Conservation (phyloP, 1,139 yeast genomes). For the Arxiozyma heterogenica region DNA sequence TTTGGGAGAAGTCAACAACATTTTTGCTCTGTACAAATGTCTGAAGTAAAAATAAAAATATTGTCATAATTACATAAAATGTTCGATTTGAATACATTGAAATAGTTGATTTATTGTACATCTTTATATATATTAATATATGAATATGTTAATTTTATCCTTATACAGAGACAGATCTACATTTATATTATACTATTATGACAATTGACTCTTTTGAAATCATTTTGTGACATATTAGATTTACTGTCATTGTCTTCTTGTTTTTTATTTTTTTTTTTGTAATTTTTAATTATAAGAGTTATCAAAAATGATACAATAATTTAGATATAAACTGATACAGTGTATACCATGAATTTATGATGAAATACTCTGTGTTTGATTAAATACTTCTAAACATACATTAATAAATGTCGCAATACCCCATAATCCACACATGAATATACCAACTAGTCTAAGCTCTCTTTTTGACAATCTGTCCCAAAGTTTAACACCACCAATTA, state of each 20-base stretch:
- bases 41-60: background rate
- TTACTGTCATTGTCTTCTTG: background rate
- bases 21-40: background rate
- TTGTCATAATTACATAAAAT: background rate
- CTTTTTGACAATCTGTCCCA: slow-evolving; percentile 10
- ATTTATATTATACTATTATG: too few species aligned
- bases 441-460: slow-evolving; percentile 19
- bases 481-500: slow-evolving; percentile 15
- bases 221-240: background rate
- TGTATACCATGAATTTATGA: background rate
- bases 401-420: slow-evolving; percentile 23
- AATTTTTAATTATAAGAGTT: background rate
- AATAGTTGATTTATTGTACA: background rate
- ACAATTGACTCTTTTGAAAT: background rate
- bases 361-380: background rate
- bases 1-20: background rate
- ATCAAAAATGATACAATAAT: too few species aligned
- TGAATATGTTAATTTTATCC: too few species aligned
- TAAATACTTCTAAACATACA: slow-evolving; percentile 18
- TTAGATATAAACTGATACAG: too few species aligned
- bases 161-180: too few species aligned
- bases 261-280: too few species aligned
- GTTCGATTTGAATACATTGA: background rate
- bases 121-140: too few species aligned
- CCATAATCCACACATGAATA: slow-evolving; percentile 27